Conservation (phyloP, 176 grass and related monocot genomes). For the Coix lacrymajobi region DNA sequence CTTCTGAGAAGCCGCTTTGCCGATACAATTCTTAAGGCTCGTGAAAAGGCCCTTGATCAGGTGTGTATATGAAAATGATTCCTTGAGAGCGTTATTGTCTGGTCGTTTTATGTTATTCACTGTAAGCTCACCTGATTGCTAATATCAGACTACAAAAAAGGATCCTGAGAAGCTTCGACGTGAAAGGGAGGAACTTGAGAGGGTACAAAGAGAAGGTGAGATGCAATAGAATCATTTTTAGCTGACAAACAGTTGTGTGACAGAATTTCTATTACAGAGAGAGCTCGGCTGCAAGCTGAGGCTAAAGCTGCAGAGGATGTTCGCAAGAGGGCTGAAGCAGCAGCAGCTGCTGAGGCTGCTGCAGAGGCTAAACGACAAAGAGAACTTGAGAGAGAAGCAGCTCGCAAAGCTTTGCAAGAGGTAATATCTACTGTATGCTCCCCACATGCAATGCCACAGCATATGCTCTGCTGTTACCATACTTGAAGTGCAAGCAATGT, state of each 20-base stretch:
- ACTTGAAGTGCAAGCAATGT: conserved; percentile 10
- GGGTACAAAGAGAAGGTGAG: conserved; percentile 82
- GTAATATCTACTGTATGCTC: conserved; percentile 34
- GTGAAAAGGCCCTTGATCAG: conserved; percentile 94
- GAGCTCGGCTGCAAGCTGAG: conserved; percentile 86
- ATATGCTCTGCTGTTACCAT: conserved; percentile 11
- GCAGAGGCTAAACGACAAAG: conserved; percentile 79
- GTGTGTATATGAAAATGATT: conserved; percentile 42
- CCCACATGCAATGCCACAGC: background rate
- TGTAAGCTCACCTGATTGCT: conserved; percentile 19
- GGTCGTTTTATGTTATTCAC: conserved; percentile 7
- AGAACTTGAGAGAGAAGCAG: conserved; percentile 92
- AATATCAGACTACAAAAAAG: conserved; percentile 63
- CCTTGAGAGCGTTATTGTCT: conserved; percentile 12
- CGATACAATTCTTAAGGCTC: conserved; percentile 99
- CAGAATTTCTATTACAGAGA: conserved; percentile 48
- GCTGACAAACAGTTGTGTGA: background rate
- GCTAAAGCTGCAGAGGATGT: conserved; percentile 85
- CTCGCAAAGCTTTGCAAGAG: conserved; percentile 89
- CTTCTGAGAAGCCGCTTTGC: conserved; percentile 81
- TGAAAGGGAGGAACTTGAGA: conserved; percentile 89
- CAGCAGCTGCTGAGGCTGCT: conserved; percentile 57
- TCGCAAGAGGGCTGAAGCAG: conserved; percentile 76
- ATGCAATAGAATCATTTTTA: conserved; percentile 22
- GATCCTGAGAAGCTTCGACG: conserved; percentile 85